Percentiles rank a stretch among this genome's conserved stretches.
phyloP scores from a whole-genome alignment of 2,329 filamentous ascomycete species.

The Beauveria brongniartii region DNA sequence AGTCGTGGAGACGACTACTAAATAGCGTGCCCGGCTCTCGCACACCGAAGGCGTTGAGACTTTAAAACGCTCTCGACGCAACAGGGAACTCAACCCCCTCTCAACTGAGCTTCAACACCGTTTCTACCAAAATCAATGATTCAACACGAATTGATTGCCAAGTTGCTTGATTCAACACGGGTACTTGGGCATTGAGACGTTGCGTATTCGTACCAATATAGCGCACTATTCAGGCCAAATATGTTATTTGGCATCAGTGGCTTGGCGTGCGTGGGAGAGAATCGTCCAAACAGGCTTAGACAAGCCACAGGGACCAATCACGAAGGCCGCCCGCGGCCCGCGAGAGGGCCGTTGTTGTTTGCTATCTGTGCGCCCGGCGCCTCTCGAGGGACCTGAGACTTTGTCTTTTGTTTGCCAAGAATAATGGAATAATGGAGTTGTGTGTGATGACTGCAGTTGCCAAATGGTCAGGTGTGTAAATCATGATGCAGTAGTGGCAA shows the following conservation, averaged over 20 bases:
- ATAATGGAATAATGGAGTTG: background rate
- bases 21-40: constrained; percentile 7
- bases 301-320: background rate
- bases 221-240: too few species aligned
- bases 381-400: background rate
- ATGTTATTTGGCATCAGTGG: too few species aligned
- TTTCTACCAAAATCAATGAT: too few species aligned
- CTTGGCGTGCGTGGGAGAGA: too few species aligned
- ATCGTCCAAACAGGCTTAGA: background rate
- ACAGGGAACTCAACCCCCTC: background rate
- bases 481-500: background rate
- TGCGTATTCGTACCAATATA: too few species aligned
- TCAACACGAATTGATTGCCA: too few species aligned
- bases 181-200: too few species aligned
- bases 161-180: too few species aligned
- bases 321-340: background rate
- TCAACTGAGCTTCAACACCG: constrained; percentile 4
- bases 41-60: too few species aligned
- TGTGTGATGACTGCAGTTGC: too few species aligned
- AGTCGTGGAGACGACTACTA: constrained; percentile 46
- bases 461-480: too few species aligned
- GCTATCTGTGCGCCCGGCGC: background rate
- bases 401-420: background rate
- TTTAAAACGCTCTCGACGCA: background rate
- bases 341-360: background rate